Base-by-base conservation (phyloP, 805 yeast genomes). In the Starmerella bombi region DNA sequence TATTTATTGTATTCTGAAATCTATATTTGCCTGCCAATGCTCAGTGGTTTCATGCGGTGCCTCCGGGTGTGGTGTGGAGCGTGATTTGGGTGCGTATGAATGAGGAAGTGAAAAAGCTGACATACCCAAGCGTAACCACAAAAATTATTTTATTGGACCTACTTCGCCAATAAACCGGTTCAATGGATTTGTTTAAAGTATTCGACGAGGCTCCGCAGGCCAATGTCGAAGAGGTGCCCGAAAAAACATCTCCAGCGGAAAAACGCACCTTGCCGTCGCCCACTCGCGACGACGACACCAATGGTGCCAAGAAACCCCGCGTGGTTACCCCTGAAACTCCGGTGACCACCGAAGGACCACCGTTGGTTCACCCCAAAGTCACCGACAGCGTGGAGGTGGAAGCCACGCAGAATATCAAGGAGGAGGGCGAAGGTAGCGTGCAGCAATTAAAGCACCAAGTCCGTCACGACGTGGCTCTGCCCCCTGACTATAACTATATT, bases 381-480 rank as follows among this genome's bases (percentile, higher is more conserved):
- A 45, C 56, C 1, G 56, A 50, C 38, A 43, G 50, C 25, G 48
- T 50, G 14, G 55, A 52, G 31, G 46, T 51, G 15, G 51, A 48
- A 37, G 46, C 56, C 12, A 43, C 48, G 0, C 50, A 43, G 29
- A 27, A 41, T 23, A 38, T 36, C 20, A 42, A 43, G 25, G 50
- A 44, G n/a, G 48, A 50, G 10, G 35, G 35, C 20, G 48, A 48
- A 23, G 38, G 40, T 28, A 12, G 25, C 7, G 45, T 39, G 40
- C 77, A 85, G 44, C 77, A 80, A 58, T 66, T 85, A 49, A 75
- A 76, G 43, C 98, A 88, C 65, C 95, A 84, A 61, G 95, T 88
- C 41, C 79, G 97, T 60, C 98, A 88, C 64, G 96, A 88, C 61
- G 98, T 88, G 9, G 96, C 97, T 1, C 70, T 88, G 19, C 98